Percentiles rank a stretch among this genome's conserved stretches.
Evolutionary conservation across 2,329 filamentous ascomycete genomes (phyloP).

Genomic region (Zasmidium angulare): DNA sequence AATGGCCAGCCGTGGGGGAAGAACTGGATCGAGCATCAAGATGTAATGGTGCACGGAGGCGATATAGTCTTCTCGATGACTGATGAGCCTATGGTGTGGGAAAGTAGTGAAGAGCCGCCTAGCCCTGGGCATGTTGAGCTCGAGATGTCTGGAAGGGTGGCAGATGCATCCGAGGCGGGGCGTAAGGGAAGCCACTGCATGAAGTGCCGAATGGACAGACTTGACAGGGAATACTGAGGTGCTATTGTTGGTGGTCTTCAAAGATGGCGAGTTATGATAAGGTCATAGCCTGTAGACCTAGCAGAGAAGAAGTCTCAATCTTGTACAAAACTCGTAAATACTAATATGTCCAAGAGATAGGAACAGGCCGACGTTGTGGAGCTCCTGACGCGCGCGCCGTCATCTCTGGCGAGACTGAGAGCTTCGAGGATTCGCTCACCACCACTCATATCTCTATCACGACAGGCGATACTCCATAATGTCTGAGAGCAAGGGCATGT

Average conservation of each 20-base stretch:
- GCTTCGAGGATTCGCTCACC: not conserved
- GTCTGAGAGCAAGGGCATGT: conserved; percentile 58
- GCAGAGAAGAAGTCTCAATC: too few species aligned
- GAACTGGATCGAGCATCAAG: conserved; percentile 21
- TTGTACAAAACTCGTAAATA: too few species aligned
- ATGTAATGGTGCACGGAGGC: conserved; percentile 17
- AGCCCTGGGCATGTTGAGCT: not conserved
- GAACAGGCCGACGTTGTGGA: too few species aligned
- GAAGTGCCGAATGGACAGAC: too few species aligned
- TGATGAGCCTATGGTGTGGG: conserved; percentile 17
- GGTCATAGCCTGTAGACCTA: too few species aligned
- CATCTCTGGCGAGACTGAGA: not conserved
- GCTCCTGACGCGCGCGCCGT: not conserved
- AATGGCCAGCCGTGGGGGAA: conserved; percentile 16
- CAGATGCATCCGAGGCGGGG: too few species aligned
- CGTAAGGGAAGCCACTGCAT: too few species aligned
- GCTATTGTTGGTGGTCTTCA: too few species aligned
- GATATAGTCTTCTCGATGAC: conserved; percentile 22
- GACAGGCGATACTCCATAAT: conserved; percentile 15
- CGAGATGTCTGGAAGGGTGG: conserved; percentile 8
- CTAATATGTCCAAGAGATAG: too few species aligned
- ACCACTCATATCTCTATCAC: not conserved
- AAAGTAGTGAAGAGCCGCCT: conserved; percentile 21
- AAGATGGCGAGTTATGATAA: too few species aligned
- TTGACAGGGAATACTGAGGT: too few species aligned